Conservation (phyloP, 208 protist genomes). For the Acanthamoeba healyi region DNA sequence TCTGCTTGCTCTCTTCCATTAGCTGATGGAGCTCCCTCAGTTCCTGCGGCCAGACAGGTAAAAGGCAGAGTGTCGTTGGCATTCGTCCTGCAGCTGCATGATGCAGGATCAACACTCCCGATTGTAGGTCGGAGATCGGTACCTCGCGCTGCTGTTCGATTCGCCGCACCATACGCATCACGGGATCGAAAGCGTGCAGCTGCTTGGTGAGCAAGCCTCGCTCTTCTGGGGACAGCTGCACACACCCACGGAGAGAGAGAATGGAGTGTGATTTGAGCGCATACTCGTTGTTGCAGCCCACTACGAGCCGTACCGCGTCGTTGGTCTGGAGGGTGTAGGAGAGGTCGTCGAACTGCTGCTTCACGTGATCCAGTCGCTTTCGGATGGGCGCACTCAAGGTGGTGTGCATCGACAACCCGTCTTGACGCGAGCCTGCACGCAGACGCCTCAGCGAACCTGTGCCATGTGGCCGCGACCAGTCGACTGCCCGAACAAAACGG, state of each 20-base stretch:
- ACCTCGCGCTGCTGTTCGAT: constrained; percentile 10
- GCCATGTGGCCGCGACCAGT: too few species aligned
- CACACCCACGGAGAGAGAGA: background rate
- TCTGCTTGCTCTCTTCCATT: constrained; percentile 34
- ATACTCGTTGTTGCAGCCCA: too few species aligned
- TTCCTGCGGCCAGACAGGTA: constrained; percentile 3
- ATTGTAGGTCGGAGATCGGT: too few species aligned
- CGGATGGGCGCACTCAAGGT: background rate
- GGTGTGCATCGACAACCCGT: background rate
- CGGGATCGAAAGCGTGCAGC: background rate
- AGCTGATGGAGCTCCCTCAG: constrained; percentile 40
- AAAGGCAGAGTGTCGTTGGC: too few species aligned
- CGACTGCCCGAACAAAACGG: too few species aligned
- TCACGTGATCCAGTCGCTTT: background rate
- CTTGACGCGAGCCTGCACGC: too few species aligned
- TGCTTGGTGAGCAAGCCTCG: constrained; percentile 19
- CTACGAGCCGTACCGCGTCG: background rate
- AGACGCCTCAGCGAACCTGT: too few species aligned
- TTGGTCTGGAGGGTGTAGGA: background rate
- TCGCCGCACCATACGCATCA: background rate
- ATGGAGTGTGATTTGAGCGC: background rate
- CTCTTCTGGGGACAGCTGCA: constrained; percentile 10
- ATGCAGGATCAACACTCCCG: too few species aligned
- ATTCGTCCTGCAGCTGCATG: too few species aligned
- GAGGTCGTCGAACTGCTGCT: background rate